Conservation (phyloP, 2,329 filamentous ascomycete genomes). For the Exophiala mesophila region DNA sequence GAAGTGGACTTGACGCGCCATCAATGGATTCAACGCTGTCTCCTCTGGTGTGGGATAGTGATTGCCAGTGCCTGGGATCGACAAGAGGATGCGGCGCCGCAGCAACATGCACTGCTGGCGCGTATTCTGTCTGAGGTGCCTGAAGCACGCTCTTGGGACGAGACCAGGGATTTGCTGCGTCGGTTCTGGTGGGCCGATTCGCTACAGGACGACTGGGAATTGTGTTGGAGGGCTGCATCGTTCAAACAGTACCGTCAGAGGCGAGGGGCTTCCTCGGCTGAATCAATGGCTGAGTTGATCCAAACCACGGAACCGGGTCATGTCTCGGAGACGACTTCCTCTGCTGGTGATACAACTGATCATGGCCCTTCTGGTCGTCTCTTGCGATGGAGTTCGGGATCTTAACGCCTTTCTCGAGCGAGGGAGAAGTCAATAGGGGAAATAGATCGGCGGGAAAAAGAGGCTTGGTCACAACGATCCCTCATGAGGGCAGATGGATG, state of each 20-base stretch:
- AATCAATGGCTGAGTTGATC: slow-evolving; percentile 3
- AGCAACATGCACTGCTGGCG: slow-evolving; percentile 10
- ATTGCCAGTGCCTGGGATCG: slow-evolving; percentile 16
- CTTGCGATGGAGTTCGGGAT: no score
- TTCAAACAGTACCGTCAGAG: slow-evolving; percentile 8
- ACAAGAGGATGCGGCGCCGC: slow-evolving; percentile 13
- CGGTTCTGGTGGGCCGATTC: slow-evolving; percentile 12
- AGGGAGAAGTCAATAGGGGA: no score
- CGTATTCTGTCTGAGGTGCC: background rate
- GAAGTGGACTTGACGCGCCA: slow-evolving; percentile 3
- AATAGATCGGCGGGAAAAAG: no score
- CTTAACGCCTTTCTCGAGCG: no score
- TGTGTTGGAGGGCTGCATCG: slow-evolving; percentile 15
- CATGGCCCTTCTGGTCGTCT: no score
- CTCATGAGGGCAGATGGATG: no score
- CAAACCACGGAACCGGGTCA: slow-evolving; percentile 1
- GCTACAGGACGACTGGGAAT: slow-evolving; percentile 15
- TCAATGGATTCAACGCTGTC: slow-evolving; percentile 14
- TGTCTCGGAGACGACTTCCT: background rate
- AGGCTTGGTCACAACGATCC: no score
- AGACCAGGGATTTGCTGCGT: slow-evolving; percentile 8
- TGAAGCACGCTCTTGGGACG: slow-evolving; percentile 12
- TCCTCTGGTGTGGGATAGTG: slow-evolving; percentile 14
- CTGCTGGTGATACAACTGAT: background rate
- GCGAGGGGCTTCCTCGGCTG: slow-evolving; percentile 10